A percentile compares a stretch with the other conserved stretches of the same genome.
phyloP scores from a whole-genome alignment of 805 yeast genomes.

The Schwanniomyces yamadae region DNA sequence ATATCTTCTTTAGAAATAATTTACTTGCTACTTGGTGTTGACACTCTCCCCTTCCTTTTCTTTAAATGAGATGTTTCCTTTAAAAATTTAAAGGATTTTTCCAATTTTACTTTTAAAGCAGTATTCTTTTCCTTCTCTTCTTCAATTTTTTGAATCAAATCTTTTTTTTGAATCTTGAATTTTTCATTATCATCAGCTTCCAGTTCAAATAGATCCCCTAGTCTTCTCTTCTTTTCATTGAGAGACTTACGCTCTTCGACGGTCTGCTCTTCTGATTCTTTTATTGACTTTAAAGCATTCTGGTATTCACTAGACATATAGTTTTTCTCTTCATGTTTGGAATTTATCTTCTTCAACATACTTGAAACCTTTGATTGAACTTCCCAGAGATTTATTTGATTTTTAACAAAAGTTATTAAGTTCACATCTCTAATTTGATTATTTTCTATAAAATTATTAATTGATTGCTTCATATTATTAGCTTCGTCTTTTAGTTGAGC shows the following conservation, averaged over 20 bases:
- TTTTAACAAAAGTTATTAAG: constrained; percentile 24
- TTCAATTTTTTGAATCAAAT: constrained; percentile 20
- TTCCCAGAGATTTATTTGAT: constrained; percentile 43
- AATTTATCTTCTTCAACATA: constrained; percentile 42
- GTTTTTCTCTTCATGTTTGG: constrained; percentile 55
- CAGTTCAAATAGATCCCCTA: constrained; percentile 18
- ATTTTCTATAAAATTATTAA: constrained; percentile 21
- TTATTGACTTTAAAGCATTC: constrained; percentile 50
- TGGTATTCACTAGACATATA: constrained; percentile 62
- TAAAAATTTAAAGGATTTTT: constrained; percentile 34
- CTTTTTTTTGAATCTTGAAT: constrained; percentile 21
- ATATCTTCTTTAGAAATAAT: constrained; percentile 43
- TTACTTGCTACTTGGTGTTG: constrained; percentile 26
- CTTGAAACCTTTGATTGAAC: constrained; percentile 46
- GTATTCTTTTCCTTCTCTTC: constrained; percentile 23
- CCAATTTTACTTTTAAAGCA: constrained; percentile 25
- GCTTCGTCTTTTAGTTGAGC: constrained; percentile 23
- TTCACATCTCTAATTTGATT: constrained; percentile 20
- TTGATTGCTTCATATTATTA: constrained; percentile 25
- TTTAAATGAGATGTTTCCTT: constrained; percentile 41
- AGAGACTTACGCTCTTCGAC: constrained; percentile 19
- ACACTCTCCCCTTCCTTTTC: constrained; percentile 41
- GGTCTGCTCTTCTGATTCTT: constrained; percentile 40
- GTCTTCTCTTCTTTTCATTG: constrained; percentile 16
- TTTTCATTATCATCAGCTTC: constrained; percentile 18